Conservation (phyloP, 352 stramenopile species). For the Phytophthora chlamydospora region DNA sequence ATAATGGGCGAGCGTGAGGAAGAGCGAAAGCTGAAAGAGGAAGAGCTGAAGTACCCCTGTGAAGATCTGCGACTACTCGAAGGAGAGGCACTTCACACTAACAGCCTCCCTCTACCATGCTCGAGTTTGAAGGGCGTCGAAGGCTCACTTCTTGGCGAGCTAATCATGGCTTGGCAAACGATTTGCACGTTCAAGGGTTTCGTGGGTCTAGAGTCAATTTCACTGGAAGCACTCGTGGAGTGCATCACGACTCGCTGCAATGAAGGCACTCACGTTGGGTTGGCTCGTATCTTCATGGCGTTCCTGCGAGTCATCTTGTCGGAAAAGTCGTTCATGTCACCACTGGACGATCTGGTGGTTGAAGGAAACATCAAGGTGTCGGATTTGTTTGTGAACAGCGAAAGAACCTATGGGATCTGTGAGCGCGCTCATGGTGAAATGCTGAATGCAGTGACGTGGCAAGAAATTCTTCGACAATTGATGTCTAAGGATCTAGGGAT, state of each 20-base stretch:
- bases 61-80: slow-evolving; percentile 72
- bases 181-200: slow-evolving; percentile 81
- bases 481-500: slow-evolving; percentile 85
- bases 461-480: slow-evolving; percentile 82
- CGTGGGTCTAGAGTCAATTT: slow-evolving; percentile 61
- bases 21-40: slow-evolving; percentile 63
- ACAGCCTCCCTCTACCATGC: slow-evolving; percentile 42
- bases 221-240: slow-evolving; percentile 63
- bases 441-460: slow-evolving; percentile 83
- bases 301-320: slow-evolving; percentile 74
- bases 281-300: slow-evolving; percentile 76
- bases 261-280: slow-evolving; percentile 48
- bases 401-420: slow-evolving; percentile 79
- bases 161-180: slow-evolving; percentile 83
- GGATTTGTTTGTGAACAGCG: slow-evolving; percentile 74
- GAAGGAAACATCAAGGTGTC: slow-evolving; percentile 85
- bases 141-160: slow-evolving; percentile 66
- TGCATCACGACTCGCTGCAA: slow-evolving; percentile 56
- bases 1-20: slow-evolving; percentile 65
- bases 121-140: slow-evolving; percentile 58
- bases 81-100: slow-evolving; percentile 37
- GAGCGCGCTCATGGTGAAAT: slow-evolving; percentile 72
- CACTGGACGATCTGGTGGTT: slow-evolving; percentile 77
- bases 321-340: slow-evolving; percentile 82
- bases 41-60: slow-evolving; percentile 70